Evolutionary conservation across 78 protist genomes (phyloP).

Genomic region (Dictyostelium citrinum): DNA sequence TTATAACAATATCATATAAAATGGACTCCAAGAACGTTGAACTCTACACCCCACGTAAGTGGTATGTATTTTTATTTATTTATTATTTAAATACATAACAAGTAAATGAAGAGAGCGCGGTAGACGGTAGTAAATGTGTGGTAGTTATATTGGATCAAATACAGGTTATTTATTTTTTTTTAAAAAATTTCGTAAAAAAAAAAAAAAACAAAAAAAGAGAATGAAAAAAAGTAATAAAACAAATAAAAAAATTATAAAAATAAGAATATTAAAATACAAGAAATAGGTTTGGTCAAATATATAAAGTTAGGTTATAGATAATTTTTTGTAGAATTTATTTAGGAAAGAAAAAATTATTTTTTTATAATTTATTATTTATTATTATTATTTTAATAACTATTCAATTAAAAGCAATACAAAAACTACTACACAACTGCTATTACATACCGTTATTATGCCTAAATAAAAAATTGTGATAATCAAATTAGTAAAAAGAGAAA

Average conservation of each 20-base stretch:
- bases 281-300: neutral
- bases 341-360: neutral
- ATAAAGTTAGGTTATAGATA: neutral
- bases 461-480: neutral
- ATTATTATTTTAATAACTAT: too few relatives aligned
- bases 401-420: neutral
- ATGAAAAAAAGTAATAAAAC: too few relatives aligned
- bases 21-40: conserved; percentile 90
- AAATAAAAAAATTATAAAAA: too few relatives aligned
- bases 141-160: neutral
- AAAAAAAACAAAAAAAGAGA: neutral
- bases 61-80: conserved; percentile 70
- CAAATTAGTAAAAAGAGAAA: neutral
- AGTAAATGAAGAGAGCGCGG: neutral
- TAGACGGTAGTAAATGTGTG: neutral
- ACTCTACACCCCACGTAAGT: conserved; percentile 93
- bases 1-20: neutral
- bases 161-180: neutral
- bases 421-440: neutral
- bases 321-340: neutral
- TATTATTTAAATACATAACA: too few relatives aligned
- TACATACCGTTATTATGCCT: neutral
- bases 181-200: neutral
- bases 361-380: too few relatives aligned
- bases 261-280: too few relatives aligned